Conservation (phyloP, 352 stramenopile genomes). For the Ochromonadaceae sp. region DNA sequence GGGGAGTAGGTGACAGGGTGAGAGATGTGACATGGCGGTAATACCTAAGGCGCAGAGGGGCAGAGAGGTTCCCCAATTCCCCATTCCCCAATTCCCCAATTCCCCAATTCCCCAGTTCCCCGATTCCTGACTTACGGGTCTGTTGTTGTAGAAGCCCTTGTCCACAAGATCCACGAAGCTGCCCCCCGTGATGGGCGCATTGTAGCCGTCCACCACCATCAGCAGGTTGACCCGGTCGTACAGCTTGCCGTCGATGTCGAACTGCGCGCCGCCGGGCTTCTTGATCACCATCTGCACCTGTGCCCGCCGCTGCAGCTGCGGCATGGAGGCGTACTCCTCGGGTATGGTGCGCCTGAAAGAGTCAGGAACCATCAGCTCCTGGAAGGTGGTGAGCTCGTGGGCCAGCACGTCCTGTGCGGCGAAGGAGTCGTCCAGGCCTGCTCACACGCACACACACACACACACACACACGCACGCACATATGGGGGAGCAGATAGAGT, state of each 20-base stretch:
- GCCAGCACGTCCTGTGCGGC: constrained; percentile 37
- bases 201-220: constrained; percentile 66
- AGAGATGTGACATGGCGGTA: no score
- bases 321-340: constrained; percentile 45
- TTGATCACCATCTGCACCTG: constrained; percentile 35
- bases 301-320: constrained; percentile 48
- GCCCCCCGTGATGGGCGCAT: constrained; percentile 51
- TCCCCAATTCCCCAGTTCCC: no score
- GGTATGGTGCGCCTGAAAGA: constrained; percentile 37
- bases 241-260: constrained; percentile 49
- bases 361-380: constrained; percentile 56
- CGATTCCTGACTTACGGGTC: constrained; percentile 29
- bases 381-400: constrained; percentile 37
- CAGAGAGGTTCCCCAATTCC: no score
- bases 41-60: no score
- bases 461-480: no score
- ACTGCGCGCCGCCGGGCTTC: constrained; percentile 34
- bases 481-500: no score
- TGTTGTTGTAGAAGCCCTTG: constrained; percentile 60
- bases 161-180: constrained; percentile 64
- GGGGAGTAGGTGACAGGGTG: no score
- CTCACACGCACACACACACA: no score
- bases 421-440: constrained; percentile 41
- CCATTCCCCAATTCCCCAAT: no score
- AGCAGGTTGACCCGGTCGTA: constrained; percentile 49